A percentile compares a stretch with the other conserved stretches of the same genome.
Evolutionary conservation across 176 grass and related monocot species (phyloP).

Genomic region (Aegilops bicornis): DNA sequence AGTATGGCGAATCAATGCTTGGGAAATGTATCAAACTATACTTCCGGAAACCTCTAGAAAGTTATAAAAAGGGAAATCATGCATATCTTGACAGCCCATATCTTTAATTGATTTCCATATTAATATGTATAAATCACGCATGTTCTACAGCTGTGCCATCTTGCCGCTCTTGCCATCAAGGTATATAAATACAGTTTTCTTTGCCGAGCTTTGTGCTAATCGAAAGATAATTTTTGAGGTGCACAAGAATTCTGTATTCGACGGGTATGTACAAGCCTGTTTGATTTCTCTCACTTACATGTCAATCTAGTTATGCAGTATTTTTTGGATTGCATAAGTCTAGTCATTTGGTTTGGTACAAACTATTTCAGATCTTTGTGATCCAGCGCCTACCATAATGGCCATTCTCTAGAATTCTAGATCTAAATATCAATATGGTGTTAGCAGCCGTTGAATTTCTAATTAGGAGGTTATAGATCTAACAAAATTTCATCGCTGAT

Average conservation of each 20-base stretch:
- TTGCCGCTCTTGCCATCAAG: background rate
- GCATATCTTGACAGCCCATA: background rate
- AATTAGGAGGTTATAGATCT: background rate
- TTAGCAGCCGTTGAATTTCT: background rate
- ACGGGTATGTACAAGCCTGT: background rate
- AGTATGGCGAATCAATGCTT: background rate
- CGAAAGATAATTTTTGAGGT: background rate
- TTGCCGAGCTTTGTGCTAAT: background rate
- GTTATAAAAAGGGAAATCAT: background rate
- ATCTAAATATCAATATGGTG: background rate
- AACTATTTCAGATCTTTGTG: background rate
- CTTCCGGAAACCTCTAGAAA: background rate
- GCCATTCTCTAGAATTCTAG: background rate
- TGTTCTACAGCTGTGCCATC: background rate
- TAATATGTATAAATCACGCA: background rate
- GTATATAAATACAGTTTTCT: conserved; percentile 6
- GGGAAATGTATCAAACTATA: background rate
- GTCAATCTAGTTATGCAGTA: background rate
- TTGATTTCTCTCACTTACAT: background rate
- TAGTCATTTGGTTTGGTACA: background rate
- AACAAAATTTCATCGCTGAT: background rate
- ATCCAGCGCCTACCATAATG: background rate
- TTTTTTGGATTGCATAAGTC: background rate
- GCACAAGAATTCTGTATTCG: background rate
- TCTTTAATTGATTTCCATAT: conserved; percentile 7